phyloP scores from a whole-genome alignment of 805 yeast genomes.

The Myxozyma vanderwaltii region DNA sequence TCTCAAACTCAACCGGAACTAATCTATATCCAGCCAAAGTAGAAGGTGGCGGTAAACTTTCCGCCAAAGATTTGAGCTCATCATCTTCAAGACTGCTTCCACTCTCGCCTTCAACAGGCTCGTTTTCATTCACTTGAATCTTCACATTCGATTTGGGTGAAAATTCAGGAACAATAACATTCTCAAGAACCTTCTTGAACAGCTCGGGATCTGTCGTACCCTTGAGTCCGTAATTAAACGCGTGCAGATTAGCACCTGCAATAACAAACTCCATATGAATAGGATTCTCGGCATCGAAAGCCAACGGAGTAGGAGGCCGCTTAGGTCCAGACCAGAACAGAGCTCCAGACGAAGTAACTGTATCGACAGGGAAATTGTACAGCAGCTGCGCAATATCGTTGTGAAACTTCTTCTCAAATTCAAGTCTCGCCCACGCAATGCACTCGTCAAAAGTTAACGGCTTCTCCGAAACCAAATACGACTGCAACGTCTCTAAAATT shows the following conservation, averaged over 20 bases:
- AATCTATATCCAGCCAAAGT: conserved; percentile 85
- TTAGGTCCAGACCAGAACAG: conserved; percentile 99
- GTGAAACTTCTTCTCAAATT: conserved; percentile 81
- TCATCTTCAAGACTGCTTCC: conserved; percentile 55
- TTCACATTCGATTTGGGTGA: conserved; percentile 71
- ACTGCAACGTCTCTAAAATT: conserved; percentile 70
- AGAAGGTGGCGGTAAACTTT: conserved; percentile 83
- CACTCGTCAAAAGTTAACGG: conserved; percentile 93
- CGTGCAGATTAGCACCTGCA: conserved; percentile 89
- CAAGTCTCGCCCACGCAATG: conserved; percentile 89
- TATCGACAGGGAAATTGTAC: conserved; percentile 93
- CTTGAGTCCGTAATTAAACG: conserved; percentile 84
- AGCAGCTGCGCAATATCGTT: conserved; percentile 87
- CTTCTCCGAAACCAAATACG: conserved; percentile 72
- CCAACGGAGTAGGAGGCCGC: conserved; percentile 88
- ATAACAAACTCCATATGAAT: conserved; percentile 82
- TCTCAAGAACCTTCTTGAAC: conserved; percentile 58
- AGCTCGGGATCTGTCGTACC: conserved; percentile 61
- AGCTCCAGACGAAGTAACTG: conserved; percentile 83
- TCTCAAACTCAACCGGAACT: conserved; percentile 91
- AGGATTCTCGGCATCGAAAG: conserved; percentile 69
- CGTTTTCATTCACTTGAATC: conserved; percentile 90
- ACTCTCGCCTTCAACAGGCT: conserved; percentile 60
- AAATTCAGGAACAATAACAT: conserved; percentile 61
- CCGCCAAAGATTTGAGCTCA: conserved; percentile 67